Evolutionary conservation across 225 moss, liverwort and hornwort species (phyloP), one percentile per base, ranked within the genome.

Genomic region (Anthoceros angustus): DNA sequence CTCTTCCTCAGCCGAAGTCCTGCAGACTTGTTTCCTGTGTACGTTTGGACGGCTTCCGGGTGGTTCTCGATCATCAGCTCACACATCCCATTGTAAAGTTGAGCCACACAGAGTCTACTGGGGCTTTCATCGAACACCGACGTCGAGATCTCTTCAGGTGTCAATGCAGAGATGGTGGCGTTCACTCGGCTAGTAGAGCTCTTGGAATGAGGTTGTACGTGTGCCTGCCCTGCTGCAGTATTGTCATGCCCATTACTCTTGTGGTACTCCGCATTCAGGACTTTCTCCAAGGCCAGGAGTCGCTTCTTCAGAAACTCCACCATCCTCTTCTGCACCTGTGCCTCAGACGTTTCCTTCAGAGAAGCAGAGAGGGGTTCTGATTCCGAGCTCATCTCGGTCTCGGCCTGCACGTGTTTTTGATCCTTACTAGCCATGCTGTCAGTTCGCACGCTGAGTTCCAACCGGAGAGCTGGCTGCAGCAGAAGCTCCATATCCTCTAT

Each of bases 291-390:
- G 55, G 91, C 88, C 67, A 91, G 70, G 45, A 98, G 91, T 63
- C 95, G 82, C 73, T 91, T 83, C 77, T 98, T 98, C 6, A 98
- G 82, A 67, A 91, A 98, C 71, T 98, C 95, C 61, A 98, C 95
- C 87, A 98, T 98, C 69, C 90, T 85, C 60, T 98, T 98, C 72
- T 98, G 95, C 78, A 98, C 76, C 68, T 98, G 88, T 0, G 85
- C 91, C 78, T 98, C 92, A 42, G 84, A 86, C 62, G 83, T 85
- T 66, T 98, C 95, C 68, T 84, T 91, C 69, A 82, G 86, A 23
- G 77, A 81, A 15, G 87, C 90, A 46, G 63, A 32, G 4, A 32
- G 32, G 32, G 32, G 32, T 32, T 32, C 32, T 32, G 32, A 32
- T 32, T 32, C 32, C 32, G 32, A 32, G 32, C 32, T 32, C 32